Conservation (phyloP, 2,329 filamentous ascomycete genomes). For the Colletotrichum navitas region DNA sequence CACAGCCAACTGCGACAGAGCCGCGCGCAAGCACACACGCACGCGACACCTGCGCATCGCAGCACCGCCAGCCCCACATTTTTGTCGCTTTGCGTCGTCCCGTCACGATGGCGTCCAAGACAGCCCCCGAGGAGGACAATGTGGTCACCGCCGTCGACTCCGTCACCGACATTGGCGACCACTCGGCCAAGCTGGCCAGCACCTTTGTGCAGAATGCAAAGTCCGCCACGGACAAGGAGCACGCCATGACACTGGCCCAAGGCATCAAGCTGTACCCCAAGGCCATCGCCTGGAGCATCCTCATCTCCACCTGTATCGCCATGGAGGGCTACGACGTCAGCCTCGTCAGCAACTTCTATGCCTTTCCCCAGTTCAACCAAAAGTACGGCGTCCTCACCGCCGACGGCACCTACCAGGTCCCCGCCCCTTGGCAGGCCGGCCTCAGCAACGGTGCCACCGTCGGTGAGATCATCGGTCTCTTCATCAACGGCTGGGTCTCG, state of each 20-base stretch:
- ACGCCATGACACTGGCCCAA: conserved; percentile 79
- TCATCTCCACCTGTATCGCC: conserved; percentile 90
- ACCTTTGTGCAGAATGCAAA: conserved; percentile 60
- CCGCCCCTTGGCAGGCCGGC: conserved; percentile 72
- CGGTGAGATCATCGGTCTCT: conserved; percentile 75
- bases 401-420: conserved; percentile 65
- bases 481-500: conserved; percentile 74
- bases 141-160: conserved; percentile 14
- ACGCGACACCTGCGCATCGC: not conserved
- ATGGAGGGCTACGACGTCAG: conserved; percentile 94
- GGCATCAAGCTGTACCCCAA: conserved; percentile 88
- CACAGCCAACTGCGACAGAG: not conserved
- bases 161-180: conserved; percentile 21
- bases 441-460: conserved; percentile 70
- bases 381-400: conserved; percentile 66
- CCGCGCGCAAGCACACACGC: not conserved
- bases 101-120: conserved; percentile 34
- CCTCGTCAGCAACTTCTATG: conserved; percentile 84
- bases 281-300: conserved; percentile 83
- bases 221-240: conserved; percentile 70
- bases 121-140: conserved; percentile 19
- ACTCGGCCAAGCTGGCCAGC: conserved; percentile 46
- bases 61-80: not conserved
- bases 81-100: not conserved
- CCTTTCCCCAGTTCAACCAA: conserved; percentile 68